Base-by-base conservation (phyloP, 2,329 filamentous ascomycete genomes). In the Penicillium hordei region DNA sequence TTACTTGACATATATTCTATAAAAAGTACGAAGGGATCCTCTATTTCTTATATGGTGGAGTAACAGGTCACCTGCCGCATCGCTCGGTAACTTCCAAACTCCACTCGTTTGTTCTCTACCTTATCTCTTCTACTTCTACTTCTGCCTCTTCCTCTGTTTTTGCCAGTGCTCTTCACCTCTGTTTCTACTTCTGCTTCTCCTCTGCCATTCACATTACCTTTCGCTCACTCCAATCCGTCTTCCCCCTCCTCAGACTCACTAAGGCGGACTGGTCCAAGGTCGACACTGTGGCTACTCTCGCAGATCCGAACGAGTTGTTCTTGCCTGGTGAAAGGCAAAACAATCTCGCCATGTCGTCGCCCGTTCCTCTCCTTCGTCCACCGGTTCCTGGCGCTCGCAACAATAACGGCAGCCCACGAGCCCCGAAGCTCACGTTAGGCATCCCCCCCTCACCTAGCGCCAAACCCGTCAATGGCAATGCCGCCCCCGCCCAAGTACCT, bases 401-500 rank as follows among this genome's bases (percentile, higher is more conserved):
- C 62, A 82, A 81, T 65, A 79, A 82, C 66, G 81, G 83, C 63
- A 86, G 85, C 58, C 79, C 82, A 59, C 83, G 89, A 62, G 82
- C 89, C 52, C 91, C 91, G 29, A 87, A 89, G 68, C 83, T 97
- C 58, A 93, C 92, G 44, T 85, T 97, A 56, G 90, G 93, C 45
- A 97, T 97, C 58, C 93, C 93, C 38, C 87, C 90, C 0, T 96
- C 91, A 36, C 90, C 91, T 48, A 93, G 86, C 76, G 88, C 82
- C 61, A 91, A 93, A 74, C 87, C 93, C 2, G 86, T 94, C 51
- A 66, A 68, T 65, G 82, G 80, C 65, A 75, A 81, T 68, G 77
- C 69, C 15, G 75, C 79, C 58, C 70, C 70, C 48, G 62, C 75
- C 19, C 70, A 73, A 34, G 70, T 68, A 50, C 70, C 66, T 31